Conservation (phyloP, 176 grass and related monocot genomes). For the Poa annua region DNA sequence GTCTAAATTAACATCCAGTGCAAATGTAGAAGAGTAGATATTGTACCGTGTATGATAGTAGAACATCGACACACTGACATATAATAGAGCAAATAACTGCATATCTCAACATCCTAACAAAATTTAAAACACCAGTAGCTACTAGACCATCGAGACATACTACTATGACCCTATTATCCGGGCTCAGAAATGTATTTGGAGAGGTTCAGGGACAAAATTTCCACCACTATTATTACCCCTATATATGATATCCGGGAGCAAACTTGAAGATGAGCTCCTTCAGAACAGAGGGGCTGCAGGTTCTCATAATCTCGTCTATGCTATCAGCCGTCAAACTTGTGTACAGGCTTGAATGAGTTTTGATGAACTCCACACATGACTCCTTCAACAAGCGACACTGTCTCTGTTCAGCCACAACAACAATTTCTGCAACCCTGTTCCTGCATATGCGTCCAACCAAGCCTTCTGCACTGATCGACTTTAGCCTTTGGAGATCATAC, state of each 20-base stretch:
- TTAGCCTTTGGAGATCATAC: conserved; percentile 1
- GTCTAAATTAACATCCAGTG: no score
- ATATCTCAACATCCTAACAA: no score
- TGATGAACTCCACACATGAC: background rate
- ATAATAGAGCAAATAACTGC: no score
- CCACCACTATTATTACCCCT: no score
- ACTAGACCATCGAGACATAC: no score
- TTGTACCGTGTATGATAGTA: no score
- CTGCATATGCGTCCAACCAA: background rate
- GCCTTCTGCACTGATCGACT: background rate
- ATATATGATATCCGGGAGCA: background rate
- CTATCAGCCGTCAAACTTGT: background rate
- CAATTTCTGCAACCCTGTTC: background rate
- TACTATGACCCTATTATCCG: background rate
- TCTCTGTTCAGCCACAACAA: background rate
- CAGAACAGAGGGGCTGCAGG: background rate
- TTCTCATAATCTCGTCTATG: background rate
- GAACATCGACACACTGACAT: no score
- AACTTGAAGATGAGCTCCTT: background rate
- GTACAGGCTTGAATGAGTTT: background rate
- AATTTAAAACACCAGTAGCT: no score
- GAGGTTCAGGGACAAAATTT: background rate
- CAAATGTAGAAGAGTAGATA: no score
- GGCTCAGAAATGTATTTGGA: background rate
- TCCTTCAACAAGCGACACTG: background rate